Conservation (phyloP, 1,284 basidiomycete genomes). For the Rhodotorula sp. region DNA sequence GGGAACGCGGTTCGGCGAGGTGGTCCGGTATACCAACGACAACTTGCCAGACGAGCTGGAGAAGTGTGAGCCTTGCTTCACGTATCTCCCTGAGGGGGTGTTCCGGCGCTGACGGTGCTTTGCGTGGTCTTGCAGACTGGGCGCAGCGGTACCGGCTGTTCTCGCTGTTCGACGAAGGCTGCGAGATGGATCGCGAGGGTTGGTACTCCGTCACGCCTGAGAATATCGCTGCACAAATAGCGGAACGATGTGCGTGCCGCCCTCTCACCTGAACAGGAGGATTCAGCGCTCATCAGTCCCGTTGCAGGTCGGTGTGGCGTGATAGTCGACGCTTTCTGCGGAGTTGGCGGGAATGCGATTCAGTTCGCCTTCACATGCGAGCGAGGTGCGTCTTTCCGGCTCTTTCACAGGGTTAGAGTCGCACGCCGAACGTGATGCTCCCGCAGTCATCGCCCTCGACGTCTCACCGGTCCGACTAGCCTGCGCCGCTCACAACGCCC, state of each 20-base stretch:
- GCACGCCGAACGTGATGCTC: constrained; percentile 25
- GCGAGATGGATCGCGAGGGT: constrained; percentile 60
- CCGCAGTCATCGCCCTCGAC: constrained; percentile 84
- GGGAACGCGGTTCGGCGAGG: constrained; percentile 17
- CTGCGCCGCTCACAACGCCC: constrained; percentile 86
- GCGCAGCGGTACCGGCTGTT: constrained; percentile 77
- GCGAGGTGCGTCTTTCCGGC: constrained; percentile 49
- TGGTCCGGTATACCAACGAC: constrained; percentile 20
- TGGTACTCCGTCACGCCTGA: constrained; percentile 99
- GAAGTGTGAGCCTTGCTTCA: constrained; percentile 32
- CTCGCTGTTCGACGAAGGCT: constrained; percentile 67
- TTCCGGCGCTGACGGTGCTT: background rate
- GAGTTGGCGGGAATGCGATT: constrained; percentile 96
- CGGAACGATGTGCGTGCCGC: constrained; percentile 71
- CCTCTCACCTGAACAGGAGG: background rate
- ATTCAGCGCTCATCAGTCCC: background rate
- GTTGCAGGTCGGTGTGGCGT: constrained; percentile 46
- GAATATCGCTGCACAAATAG: constrained; percentile 83
- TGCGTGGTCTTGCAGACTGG: constrained; percentile 62
- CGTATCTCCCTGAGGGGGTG: too few species aligned
- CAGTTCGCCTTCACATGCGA: constrained; percentile 95
- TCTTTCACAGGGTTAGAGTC: background rate
- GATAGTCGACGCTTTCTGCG: constrained; percentile 91
- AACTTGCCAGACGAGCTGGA: constrained; percentile 32
- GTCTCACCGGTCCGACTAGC: constrained; percentile 76